Evolutionary conservation across 371 early-diverging fungal species (phyloP).

Genomic region (Amoeboaphelidium protococcarum): DNA sequence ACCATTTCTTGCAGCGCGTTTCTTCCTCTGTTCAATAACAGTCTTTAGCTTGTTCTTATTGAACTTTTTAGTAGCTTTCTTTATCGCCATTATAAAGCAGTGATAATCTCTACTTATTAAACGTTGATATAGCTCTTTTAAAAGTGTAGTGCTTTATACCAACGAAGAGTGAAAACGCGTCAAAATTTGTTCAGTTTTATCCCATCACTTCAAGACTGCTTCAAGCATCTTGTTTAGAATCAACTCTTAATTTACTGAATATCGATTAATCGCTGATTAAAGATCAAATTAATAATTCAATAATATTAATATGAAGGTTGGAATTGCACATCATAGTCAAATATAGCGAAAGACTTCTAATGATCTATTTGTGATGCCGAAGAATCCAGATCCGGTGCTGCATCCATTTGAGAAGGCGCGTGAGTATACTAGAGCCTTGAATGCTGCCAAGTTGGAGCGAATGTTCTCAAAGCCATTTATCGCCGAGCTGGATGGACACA

Average conservation of each 20-base stretch:
- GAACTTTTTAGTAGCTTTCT: constrained; percentile 63
- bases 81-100: too few relatives aligned
- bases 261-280: not conserved
- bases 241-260: not conserved
- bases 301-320: constrained; percentile 33
- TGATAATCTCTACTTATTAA: too few relatives aligned
- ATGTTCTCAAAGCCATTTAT: constrained; percentile 97
- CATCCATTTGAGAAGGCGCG: constrained; percentile 90
- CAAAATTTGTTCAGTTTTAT: too few relatives aligned
- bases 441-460: constrained; percentile 81
- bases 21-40: constrained; percentile 28
- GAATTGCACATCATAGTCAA: constrained; percentile 54
- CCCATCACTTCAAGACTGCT: too few relatives aligned
- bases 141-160: too few relatives aligned
- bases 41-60: constrained; percentile 50
- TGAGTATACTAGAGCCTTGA: constrained; percentile 92
- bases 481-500: constrained; percentile 59
- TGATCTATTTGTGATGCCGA: constrained; percentile 65
- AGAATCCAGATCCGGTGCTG: constrained; percentile 64
- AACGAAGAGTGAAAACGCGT: too few relatives aligned
- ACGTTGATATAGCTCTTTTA: too few relatives aligned
- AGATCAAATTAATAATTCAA: not conserved
- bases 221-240: too few relatives aligned
- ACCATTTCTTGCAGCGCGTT: too few relatives aligned
- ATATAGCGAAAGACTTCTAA: constrained; percentile 52